Evolutionary conservation across 345 rosid genomes (phyloP).

Genomic region (Populus tremula): DNA sequence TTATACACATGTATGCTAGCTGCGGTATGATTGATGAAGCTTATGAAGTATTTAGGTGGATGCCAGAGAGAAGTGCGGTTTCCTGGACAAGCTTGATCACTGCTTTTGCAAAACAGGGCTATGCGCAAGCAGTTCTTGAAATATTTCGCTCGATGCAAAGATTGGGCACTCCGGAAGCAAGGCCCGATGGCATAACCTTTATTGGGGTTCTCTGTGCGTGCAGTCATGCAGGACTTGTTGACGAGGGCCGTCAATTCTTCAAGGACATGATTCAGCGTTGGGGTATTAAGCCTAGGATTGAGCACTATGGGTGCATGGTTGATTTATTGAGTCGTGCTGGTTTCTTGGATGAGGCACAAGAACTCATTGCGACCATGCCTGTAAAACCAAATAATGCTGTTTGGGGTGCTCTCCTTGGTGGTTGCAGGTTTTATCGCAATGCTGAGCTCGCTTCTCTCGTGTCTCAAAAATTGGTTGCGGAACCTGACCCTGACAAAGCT

Average conservation of each 20-base stretch:
- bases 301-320: slow-evolving; percentile 48
- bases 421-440: slow-evolving; percentile 42
- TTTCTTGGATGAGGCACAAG: slow-evolving; percentile 40
- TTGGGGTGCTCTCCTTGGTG: slow-evolving; percentile 45
- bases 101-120: slow-evolving; percentile 44
- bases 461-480: slow-evolving; percentile 25
- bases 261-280: slow-evolving; percentile 25
- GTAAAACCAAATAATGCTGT: slow-evolving; percentile 39
- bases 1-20: slow-evolving; percentile 50
- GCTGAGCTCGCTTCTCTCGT: slow-evolving; percentile 40
- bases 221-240: slow-evolving; percentile 44
- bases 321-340: slow-evolving; percentile 50
- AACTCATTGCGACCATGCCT: slow-evolving; percentile 39
- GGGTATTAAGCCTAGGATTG: slow-evolving; percentile 40
- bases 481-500: slow-evolving; percentile 34
- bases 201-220: slow-evolving; percentile 43
- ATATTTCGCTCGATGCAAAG: slow-evolving; percentile 39
- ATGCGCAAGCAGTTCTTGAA: slow-evolving; percentile 35
- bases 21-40: slow-evolving; percentile 45
- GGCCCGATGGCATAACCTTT: slow-evolving; percentile 42
- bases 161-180: slow-evolving; percentile 20
- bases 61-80: slow-evolving; percentile 29
- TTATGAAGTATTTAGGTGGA: slow-evolving; percentile 28
- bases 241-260: slow-evolving; percentile 34
- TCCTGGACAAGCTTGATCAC: slow-evolving; percentile 47